Base-by-base conservation (phyloP, 148 eudicot genomes). In the Camellia japonica region DNA sequence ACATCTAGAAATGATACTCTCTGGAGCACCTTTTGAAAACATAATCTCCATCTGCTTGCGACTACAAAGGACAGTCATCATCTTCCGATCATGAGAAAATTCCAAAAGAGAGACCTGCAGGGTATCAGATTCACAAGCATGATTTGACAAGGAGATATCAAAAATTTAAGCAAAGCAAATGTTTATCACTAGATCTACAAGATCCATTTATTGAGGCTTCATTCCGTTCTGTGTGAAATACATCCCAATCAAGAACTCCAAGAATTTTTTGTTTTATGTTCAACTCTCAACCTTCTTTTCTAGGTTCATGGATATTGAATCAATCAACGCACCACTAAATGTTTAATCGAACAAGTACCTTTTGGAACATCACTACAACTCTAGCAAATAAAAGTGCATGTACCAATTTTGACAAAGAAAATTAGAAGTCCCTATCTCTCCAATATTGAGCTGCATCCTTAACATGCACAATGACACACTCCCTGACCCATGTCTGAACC, bases 1-100 rank as follows among this genome's bases (percentile, higher is more conserved):
- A 87, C 98, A 97, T 84, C 97, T 88, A 76, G 98, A 85, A 64
- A 97, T 76, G 71, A 97, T 92, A 85, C 96, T 97, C 90, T 97
- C 99, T 41, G 99, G 99, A 43, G 99, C 98, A 73, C 99, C 99
- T 90, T 94, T 97, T 65, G 99, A 90, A 77, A 92, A 94, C 95
- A 97, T 92, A 71, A 90, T 89, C 85, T 91, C 87, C 76, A 93
- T 91, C 85, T 97, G 96, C 85, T 97, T 94, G 76, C 92, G 92
- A 88, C 85, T 91, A 82, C 99, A 94, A 65, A 97, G 98, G 41
- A 94, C 98, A 84, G 98, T 97, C 99, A 97, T 97, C 97, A 97
- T 93, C 83, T 97, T 97, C 79, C 99, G 97, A 87, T 97, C 99
- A 79, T 98, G 98, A 77, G 99, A 92, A 86, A 97, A 97, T 61